Evolutionary conservation across 148 eudicot genomes (phyloP).

Genomic region (Oxyria digyna): DNA sequence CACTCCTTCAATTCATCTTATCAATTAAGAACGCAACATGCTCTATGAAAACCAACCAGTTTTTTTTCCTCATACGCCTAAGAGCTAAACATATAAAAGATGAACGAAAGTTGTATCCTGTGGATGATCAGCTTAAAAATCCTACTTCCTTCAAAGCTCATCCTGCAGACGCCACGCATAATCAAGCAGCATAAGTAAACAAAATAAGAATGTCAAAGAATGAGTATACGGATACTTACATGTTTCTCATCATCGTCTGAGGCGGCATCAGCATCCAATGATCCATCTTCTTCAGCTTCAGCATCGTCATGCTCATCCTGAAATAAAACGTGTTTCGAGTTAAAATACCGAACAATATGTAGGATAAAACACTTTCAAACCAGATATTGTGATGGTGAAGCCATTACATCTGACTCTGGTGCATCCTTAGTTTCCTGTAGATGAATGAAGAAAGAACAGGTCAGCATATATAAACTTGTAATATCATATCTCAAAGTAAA

Average conservation of each 20-base stretch:
- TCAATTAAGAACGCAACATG: neutral
- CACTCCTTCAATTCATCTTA: neutral
- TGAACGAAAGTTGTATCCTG: neutral
- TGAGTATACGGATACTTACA: slow-evolving; percentile 18
- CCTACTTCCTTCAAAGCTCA: neutral
- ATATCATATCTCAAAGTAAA: neutral
- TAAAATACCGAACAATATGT: neutral
- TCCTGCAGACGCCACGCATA: neutral
- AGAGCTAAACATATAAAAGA: neutral
- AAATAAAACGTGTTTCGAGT: neutral
- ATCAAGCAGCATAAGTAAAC: neutral
- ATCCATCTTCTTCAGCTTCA: slow-evolving; percentile 15
- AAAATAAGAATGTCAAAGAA: neutral
- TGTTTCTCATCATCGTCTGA: slow-evolving; percentile 24
- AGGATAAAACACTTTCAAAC: neutral
- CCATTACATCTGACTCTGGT: slow-evolving; percentile 84
- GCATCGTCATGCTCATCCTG: slow-evolving; percentile 45
- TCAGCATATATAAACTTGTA: neutral
- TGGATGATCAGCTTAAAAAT: neutral
- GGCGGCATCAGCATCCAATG: slow-evolving; percentile 15
- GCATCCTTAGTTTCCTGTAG: slow-evolving; percentile 63
- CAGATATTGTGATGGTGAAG: neutral
- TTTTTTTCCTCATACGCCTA: neutral
- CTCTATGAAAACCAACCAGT: neutral
- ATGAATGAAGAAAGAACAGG: slow-evolving; percentile 1